Conservation (phyloP, 2,329 filamentous ascomycete genomes). For the Graphium sp. region DNA sequence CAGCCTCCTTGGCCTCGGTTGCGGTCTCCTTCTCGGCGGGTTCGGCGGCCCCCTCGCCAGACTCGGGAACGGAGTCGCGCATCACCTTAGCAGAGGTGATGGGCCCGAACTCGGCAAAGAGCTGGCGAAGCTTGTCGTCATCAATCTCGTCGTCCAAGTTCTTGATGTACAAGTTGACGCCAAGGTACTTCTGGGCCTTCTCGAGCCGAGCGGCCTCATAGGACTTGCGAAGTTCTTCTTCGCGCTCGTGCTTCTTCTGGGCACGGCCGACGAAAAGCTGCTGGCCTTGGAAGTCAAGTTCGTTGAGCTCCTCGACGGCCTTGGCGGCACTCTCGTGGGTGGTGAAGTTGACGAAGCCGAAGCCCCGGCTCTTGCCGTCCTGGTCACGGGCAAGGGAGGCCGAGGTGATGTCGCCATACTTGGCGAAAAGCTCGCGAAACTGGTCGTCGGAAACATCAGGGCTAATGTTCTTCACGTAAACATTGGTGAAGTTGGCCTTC, state of each 20-base stretch:
- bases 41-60: slow-evolving; percentile 34
- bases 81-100: slow-evolving; percentile 99
- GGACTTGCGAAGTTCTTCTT: slow-evolving; percentile 97
- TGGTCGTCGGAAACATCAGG: slow-evolving; percentile 76
- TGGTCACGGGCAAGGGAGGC: slow-evolving; percentile 79
- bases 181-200: slow-evolving; percentile 98
- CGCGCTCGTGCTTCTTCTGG: slow-evolving; percentile 99
- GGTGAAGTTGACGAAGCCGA: slow-evolving; percentile 91
- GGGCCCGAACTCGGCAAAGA: slow-evolving; percentile 80
- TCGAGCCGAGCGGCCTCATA: slow-evolving; percentile 95
- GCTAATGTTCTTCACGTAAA: slow-evolving; percentile 98
- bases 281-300: slow-evolving; percentile 82
- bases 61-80: slow-evolving; percentile 57
- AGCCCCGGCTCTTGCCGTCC: slow-evolving; percentile 88
- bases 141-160: slow-evolving; percentile 95
- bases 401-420: slow-evolving; percentile 86
- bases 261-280: slow-evolving; percentile 96
- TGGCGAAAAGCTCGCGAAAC: slow-evolving; percentile 85
- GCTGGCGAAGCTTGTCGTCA: slow-evolving; percentile 89
- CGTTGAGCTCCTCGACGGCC: slow-evolving; percentile 85
- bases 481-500: slow-evolving; percentile 99
- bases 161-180: slow-evolving; percentile 99
- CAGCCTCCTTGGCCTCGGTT: slow-evolving; percentile 27
- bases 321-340: slow-evolving; percentile 73
- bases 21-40: slow-evolving; percentile 21